Evolutionary conservation across 2,329 filamentous ascomycete genomes (phyloP), one percentile per base, ranked within the genome.

Genomic region (Zymoseptoria pseudotritici): DNA sequence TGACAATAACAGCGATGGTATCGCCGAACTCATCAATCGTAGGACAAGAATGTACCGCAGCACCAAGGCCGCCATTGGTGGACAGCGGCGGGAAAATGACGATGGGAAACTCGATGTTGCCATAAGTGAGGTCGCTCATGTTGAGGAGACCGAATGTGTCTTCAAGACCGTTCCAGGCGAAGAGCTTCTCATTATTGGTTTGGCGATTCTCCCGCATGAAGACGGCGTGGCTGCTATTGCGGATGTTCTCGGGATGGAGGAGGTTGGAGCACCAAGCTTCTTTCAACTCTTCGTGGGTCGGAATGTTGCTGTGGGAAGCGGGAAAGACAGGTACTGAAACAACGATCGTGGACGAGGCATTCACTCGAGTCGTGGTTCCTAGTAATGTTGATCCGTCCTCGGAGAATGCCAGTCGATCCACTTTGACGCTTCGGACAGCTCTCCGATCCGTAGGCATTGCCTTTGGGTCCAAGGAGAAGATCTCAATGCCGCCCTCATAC

Each of bases 401-500:
- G 1, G 73, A 75, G 58, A 75, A 75, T 21, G 63, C 64, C 58
- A 75, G 58, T 3, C 64, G 63, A 56, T 75, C 73, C 71, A 75
- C 72, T 50, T 65, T 68, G 9, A 67, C 65, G n/a, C 68, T 70
- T 51, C 72, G 63, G 2, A 73, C 71, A 7, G 73, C 72, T 64
- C 73, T 63, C 17, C 73, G 66, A 55, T 74, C 72, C 5, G 73
- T 73, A 4, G 71, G 67, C 20, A 73, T 64, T 7, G 84, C 85
- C 58, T 79, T 83, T 2, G 86, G 78, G 58, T 83, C 83, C 31
- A 96, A 75, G 6, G 90, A 89, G 55, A 89, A 88, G 0, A 96
- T 88, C 73, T 96, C 91, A 61, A 96, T 91, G 8, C 89, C 89
- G 53, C 89, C 88, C 71, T 93, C 87, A 72, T 92, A 96, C 5